Base-by-base conservation (phyloP, 192 early-diverging fungal genomes). In the Rhizophagus prolifer region DNA sequence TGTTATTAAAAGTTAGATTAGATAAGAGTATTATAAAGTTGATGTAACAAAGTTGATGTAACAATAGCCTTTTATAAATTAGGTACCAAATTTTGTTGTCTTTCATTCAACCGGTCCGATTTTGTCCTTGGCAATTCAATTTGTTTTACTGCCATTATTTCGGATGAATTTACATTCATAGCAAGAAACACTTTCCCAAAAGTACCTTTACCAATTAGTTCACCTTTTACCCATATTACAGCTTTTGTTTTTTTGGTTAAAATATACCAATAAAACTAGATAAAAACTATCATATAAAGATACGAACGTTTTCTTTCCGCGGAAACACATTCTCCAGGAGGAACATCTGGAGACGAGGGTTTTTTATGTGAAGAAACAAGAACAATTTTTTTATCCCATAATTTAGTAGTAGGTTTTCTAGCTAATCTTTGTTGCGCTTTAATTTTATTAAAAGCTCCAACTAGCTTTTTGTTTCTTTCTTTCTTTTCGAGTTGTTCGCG, bases 71-170 rank as follows among this genome's bases (percentile, higher is more conserved):
- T 54, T 9, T 23, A 19, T 36, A 41, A 67, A n/a, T 38, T 70
- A 72, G 14, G 12, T 23, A 85, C 81, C 16, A 82, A 79, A 4
- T 81, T 83, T 54, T 79, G 75, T 54, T 86, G 81, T 30, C 81
- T 74, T 28, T 84, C 84, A 58, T 84, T 85, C 12, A 80, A 71
- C 26, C 80, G 59, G 59, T 88, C 87, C 13, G 84, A 83, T 28
- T 80, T 80, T 9, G 85, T 87, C 25, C 72, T 81, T 5, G 90
- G 90, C 70, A 93, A 79, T 67, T 89, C 88, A 10, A 95, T 91
- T 82, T 95, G 92, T 80, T 95, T 95, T 34, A 94, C 93, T 0
- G 94, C 94, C 75, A 95, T 93, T 77, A 94, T 87, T 74, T 94
- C 93, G 34, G 91, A 89, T 0, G 88, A 90, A 5, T 86, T 86